Percentiles rank a stretch among this genome's conserved stretches.
Conservation (phyloP, 2,329 filamentous ascomycete species). For the Biscogniauxia marginata region DNA sequence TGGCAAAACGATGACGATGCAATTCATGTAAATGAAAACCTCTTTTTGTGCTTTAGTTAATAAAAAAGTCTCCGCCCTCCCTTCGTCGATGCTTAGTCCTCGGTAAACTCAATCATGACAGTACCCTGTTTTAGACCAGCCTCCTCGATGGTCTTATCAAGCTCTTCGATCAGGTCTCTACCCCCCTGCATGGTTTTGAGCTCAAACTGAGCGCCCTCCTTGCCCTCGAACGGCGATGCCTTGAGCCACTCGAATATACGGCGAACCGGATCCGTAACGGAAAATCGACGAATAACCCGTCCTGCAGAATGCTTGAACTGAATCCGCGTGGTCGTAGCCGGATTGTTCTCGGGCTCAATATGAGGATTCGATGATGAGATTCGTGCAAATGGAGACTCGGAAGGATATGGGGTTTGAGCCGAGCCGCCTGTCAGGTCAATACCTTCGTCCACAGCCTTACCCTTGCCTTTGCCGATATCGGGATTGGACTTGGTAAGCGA, state of each 20-base stretch:
- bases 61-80: not conserved
- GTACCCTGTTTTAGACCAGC: constrained; percentile 89
- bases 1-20: not conserved
- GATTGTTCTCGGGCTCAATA: constrained; percentile 70
- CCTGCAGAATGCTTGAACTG: constrained; percentile 87
- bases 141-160: constrained; percentile 74
- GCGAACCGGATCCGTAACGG: constrained; percentile 70
- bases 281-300: constrained; percentile 84
- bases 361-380: constrained; percentile 76
- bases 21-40: not conserved
- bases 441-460: constrained; percentile 38
- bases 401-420: constrained; percentile 18
- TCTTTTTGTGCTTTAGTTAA: not conserved
- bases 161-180: constrained; percentile 74
- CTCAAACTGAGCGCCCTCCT: constrained; percentile 77
- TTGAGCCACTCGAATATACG: constrained; percentile 97
- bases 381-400: constrained; percentile 55
- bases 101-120: constrained; percentile 89
- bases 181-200: constrained; percentile 77
- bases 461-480: constrained; percentile 54
- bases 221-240: constrained; percentile 78
- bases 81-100: constrained; percentile 42
- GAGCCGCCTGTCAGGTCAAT: constrained; percentile 21
- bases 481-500: constrained; percentile 70
- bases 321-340: constrained; percentile 76